phyloP scores from a whole-genome alignment of 352 stramenopile genomes.

The Thalassiosira livingstoniorum region DNA sequence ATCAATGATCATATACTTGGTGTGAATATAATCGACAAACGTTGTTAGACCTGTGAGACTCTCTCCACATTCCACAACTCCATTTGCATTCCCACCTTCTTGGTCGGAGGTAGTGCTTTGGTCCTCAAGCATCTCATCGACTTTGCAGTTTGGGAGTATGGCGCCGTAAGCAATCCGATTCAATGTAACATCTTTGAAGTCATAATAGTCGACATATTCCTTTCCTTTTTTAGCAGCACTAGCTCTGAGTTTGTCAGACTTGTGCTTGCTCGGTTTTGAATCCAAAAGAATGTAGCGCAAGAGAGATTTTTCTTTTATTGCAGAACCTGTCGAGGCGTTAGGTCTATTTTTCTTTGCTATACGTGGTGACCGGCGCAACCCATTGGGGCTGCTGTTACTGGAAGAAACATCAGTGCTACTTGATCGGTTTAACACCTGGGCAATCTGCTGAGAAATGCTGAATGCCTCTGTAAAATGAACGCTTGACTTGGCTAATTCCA shows the following conservation, averaged over 20 bases:
- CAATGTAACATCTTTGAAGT: slow-evolving; percentile 37
- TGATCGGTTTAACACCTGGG: slow-evolving; percentile 34
- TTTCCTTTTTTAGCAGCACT: slow-evolving; percentile 43
- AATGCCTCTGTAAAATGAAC: slow-evolving; percentile 54
- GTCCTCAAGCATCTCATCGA: no score
- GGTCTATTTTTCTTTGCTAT: slow-evolving; percentile 26
- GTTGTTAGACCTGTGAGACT: slow-evolving; percentile 48
- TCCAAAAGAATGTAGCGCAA: slow-evolving; percentile 59
- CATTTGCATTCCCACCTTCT: neutral
- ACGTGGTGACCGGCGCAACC: slow-evolving; percentile 39
- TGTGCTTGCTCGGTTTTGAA: slow-evolving; percentile 48
- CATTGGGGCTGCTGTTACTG: slow-evolving; percentile 6
- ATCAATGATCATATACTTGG: slow-evolving; percentile 58
- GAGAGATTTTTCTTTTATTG: slow-evolving; percentile 4
- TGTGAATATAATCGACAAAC: slow-evolving; percentile 56
- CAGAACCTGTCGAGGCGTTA: neutral
- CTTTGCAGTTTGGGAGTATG: slow-evolving; percentile 24
- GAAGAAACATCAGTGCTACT: neutral
- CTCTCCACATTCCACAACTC: slow-evolving; percentile 25
- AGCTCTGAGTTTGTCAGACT: slow-evolving; percentile 27
- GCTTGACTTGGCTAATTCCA: slow-evolving; percentile 29
- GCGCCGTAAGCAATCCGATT: slow-evolving; percentile 55
- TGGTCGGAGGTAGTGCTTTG: no score
- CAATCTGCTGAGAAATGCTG: slow-evolving; percentile 46
- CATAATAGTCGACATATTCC: slow-evolving; percentile 48